Conservation (phyloP, 306 rosid species). For the Vigna radiata region DNA sequence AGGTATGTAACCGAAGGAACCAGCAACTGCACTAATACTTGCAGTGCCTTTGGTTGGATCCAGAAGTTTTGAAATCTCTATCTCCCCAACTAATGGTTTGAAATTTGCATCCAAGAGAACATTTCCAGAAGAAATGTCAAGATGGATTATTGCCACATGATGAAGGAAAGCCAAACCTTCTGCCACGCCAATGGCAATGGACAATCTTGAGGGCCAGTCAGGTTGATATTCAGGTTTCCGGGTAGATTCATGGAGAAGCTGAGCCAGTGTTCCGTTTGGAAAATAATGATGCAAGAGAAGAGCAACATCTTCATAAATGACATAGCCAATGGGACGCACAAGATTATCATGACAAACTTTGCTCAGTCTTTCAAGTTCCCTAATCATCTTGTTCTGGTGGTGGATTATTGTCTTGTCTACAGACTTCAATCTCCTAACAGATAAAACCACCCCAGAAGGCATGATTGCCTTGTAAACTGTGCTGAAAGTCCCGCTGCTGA, state of each 20-base stretch:
- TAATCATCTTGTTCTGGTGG: slow-evolving; percentile 95
- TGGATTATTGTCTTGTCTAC: slow-evolving; percentile 95
- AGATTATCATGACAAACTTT: slow-evolving; percentile 88
- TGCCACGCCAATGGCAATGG: slow-evolving; percentile 89
- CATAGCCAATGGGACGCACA: slow-evolving; percentile 88
- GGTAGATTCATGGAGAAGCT: slow-evolving; percentile 88
- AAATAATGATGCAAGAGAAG: slow-evolving; percentile 87
- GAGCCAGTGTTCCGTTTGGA: slow-evolving; percentile 84
- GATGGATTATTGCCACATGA: slow-evolving; percentile 92
- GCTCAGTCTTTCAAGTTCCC: slow-evolving; percentile 96
- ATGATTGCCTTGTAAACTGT: slow-evolving; percentile 88
- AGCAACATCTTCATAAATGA: slow-evolving; percentile 93
- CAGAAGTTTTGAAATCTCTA: slow-evolving; percentile 93
- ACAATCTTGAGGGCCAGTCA: slow-evolving; percentile 87
- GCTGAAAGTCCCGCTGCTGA: slow-evolving; percentile 93
- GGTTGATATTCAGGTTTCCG: slow-evolving; percentile 83
- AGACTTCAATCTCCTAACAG: slow-evolving; percentile 91
- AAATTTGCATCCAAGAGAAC: slow-evolving; percentile 84
- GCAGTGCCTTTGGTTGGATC: slow-evolving; percentile 97
- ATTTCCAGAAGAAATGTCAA: slow-evolving; percentile 91
- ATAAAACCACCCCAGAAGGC: slow-evolving; percentile 92
- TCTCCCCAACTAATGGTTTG: slow-evolving; percentile 90
- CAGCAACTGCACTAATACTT: slow-evolving; percentile 98
- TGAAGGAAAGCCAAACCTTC: slow-evolving; percentile 98
- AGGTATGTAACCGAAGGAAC: slow-evolving; percentile 98